Evolutionary conservation across 345 rosid genomes (phyloP).

Genomic region (Viola odorata): DNA sequence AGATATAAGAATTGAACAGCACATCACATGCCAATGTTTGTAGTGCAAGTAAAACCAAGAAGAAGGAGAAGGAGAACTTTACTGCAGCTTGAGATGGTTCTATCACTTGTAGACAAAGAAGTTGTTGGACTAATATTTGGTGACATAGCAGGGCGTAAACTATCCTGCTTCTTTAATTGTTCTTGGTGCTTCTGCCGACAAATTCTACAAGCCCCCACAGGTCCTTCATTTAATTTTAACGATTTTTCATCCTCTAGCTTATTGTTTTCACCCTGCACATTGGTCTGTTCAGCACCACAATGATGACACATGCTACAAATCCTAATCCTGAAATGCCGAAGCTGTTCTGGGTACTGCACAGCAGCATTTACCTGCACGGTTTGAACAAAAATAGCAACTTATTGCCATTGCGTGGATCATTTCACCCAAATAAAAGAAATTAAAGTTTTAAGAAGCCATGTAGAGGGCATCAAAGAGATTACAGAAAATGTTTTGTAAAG

Average conservation of each 20-base stretch:
- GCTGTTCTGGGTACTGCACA: not conserved
- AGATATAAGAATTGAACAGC: constrained; percentile 13
- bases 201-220: constrained; percentile 35
- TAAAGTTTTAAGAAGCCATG: not conserved
- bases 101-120: constrained; percentile 57
- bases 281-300: constrained; percentile 35
- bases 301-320: constrained; percentile 25
- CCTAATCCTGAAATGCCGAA: constrained; percentile 1
- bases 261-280: constrained; percentile 24
- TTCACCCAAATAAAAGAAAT: not conserved
- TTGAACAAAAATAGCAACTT: not conserved
- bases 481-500: too few relatives aligned
- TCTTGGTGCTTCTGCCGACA: constrained; percentile 45
- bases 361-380: constrained; percentile 5
- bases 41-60: not conserved
- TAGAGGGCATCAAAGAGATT: too few relatives aligned
- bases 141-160: constrained; percentile 21
- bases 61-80: constrained; percentile 6
- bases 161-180: constrained; percentile 23
- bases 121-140: constrained; percentile 55
- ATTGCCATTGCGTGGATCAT: not conserved
- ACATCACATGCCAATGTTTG: constrained; percentile 2
- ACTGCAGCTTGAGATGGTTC: constrained; percentile 65
- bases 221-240: constrained; percentile 28
- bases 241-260: constrained; percentile 25